Conservation (phyloP, 176 grass and related monocot genomes). For the Oryza brachyantha region DNA sequence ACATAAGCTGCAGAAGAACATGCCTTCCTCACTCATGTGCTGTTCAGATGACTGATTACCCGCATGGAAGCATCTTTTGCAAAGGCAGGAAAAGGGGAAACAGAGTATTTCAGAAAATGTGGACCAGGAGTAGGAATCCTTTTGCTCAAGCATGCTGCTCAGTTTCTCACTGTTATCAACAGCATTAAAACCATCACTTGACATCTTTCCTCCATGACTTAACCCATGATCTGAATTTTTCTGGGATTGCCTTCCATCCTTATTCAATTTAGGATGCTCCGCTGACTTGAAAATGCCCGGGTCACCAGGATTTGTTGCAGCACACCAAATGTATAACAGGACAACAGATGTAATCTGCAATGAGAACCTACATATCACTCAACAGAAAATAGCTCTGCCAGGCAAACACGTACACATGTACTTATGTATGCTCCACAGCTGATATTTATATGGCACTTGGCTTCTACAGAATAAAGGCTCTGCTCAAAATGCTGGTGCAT, state of each 20-base stretch:
- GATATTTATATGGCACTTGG: background rate
- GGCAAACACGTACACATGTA: background rate
- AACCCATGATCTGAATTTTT: constrained; percentile 41
- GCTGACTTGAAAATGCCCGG: constrained; percentile 74
- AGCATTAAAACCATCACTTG: constrained; percentile 29
- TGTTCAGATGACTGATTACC: constrained; percentile 60
- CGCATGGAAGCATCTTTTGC: constrained; percentile 42
- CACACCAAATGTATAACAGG: constrained; percentile 82
- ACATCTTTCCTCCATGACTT: constrained; percentile 36
- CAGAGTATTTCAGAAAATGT: constrained; percentile 43
- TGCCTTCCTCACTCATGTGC: constrained; percentile 71
- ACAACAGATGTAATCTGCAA: constrained; percentile 73
- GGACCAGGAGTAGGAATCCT: constrained; percentile 43
- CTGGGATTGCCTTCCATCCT: constrained; percentile 38
- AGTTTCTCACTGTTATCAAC: constrained; percentile 47
- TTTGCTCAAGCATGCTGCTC: constrained; percentile 43
- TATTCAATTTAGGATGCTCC: constrained; percentile 47
- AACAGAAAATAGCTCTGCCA: background rate
- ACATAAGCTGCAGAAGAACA: constrained; percentile 96
- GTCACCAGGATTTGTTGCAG: constrained; percentile 85
- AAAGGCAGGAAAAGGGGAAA: constrained; percentile 48
- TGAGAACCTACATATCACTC: background rate
- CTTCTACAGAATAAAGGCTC: background rate
- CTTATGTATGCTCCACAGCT: background rate
- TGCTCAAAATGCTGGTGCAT: background rate